phyloP scores from a whole-genome alignment of 352 stramenopile genomes.

The Phytophthora sp. region DNA sequence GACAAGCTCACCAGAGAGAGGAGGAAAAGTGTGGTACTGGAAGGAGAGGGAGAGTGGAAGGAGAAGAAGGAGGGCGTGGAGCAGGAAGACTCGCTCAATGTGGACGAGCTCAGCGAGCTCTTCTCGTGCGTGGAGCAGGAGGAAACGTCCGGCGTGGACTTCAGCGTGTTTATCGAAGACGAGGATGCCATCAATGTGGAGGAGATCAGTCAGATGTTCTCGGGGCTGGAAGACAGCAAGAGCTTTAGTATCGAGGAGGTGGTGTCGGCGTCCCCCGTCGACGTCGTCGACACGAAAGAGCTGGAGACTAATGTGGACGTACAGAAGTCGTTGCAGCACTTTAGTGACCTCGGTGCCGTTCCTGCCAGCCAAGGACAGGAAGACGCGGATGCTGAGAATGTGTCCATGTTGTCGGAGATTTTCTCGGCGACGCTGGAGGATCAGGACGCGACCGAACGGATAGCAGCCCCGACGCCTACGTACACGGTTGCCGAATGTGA shows the following conservation, averaged over 20 bases:
- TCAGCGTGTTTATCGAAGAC: constrained; percentile 54
- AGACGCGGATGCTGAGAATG: constrained; percentile 24
- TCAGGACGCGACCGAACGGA: constrained; percentile 11
- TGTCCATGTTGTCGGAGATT: constrained; percentile 34
- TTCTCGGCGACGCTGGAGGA: constrained; percentile 34
- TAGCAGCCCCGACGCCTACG: not conserved
- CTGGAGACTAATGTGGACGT: constrained; percentile 8
- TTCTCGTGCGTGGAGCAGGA: constrained; percentile 61
- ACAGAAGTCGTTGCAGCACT: not conserved
- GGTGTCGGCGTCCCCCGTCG: constrained; percentile 15
- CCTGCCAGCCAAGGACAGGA: constrained; percentile 7
- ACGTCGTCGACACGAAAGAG: constrained; percentile 27
- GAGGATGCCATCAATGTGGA: constrained; percentile 63
- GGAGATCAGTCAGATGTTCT: constrained; percentile 61
- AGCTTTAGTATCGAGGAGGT: constrained; percentile 5
- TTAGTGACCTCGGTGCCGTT: constrained; percentile 3
- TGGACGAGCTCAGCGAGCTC: constrained; percentile 61
- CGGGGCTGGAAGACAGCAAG: constrained; percentile 39
- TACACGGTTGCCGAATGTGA: constrained; percentile 14
- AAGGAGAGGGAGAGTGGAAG: constrained; percentile 16
- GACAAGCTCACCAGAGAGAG: constrained; percentile 29
- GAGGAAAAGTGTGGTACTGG: constrained; percentile 5
- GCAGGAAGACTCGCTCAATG: constrained; percentile 50
- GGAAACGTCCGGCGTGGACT: constrained; percentile 41
- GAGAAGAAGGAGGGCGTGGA: constrained; percentile 23